A percentile compares a stretch with the other conserved stretches of the same genome.
These are phyloP conservation scores for Suillus weaverae DNA, from an alignment of 768 basidiomycete genomes.

Conservation along the genomic window DNA sequence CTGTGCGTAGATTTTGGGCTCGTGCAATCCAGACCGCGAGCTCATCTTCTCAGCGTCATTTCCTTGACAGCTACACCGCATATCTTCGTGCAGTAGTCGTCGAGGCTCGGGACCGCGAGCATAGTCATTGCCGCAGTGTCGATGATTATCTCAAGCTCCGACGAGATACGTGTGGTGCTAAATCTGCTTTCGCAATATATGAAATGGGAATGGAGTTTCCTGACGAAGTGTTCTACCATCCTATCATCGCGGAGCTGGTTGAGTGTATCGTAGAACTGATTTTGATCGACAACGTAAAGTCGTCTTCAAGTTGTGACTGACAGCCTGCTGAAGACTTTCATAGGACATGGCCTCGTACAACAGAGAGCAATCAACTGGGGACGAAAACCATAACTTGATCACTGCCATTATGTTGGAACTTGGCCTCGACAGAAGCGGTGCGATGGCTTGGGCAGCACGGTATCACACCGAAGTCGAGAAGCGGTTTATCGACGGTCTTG, in stretches of 20 bases:
- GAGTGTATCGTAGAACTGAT: constrained; percentile 18
- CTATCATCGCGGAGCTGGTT: constrained; percentile 11
- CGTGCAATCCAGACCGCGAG: constrained; percentile 2
- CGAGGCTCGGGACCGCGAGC: constrained; percentile 10
- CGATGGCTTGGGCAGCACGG: constrained; percentile 26
- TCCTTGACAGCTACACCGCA: constrained; percentile 2
- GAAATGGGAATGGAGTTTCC: constrained; percentile 34
- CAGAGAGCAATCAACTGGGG: constrained; percentile 34
- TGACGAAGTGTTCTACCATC: constrained; percentile 33
- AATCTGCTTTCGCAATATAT: constrained; percentile 26
- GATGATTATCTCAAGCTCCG: constrained; percentile 34
- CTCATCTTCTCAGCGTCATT: constrained; percentile 8
- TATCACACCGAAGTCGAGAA: constrained; percentile 14
- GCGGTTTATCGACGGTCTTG: constrained; percentile 22
- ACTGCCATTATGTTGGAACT: constrained; percentile 34
- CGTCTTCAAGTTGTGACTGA: background rate
- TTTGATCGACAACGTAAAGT: constrained; percentile 24
- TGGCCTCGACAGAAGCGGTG: constrained; percentile 24
- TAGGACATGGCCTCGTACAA: constrained; percentile 40
- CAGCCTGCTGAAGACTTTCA: background rate
- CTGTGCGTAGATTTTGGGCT: constrained; percentile 10
- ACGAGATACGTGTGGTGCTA: constrained; percentile 30
- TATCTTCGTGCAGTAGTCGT: constrained; percentile 5
- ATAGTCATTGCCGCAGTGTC: constrained; percentile 21
- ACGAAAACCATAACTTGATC: constrained; percentile 35